Base-by-base conservation (phyloP, 257 asterid genomes). In the Avicennia marina region DNA sequence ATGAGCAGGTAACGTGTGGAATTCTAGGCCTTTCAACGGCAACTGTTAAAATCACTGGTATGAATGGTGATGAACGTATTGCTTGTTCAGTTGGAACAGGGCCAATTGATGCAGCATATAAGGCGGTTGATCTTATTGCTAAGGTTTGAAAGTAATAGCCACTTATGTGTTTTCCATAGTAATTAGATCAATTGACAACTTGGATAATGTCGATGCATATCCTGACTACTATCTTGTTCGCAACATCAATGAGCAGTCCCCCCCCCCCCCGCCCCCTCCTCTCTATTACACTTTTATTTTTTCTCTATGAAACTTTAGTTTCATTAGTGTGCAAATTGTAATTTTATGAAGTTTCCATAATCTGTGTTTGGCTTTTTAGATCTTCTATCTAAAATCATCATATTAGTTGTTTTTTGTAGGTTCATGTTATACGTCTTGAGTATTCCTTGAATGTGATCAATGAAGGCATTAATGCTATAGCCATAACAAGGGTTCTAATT, bases 81-180 rank as follows among this genome's bases (percentile, higher is more conserved):
- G 74, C 86, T 51, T 91, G 94, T 75, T 83, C 98, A 54, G 90
- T 88, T 62, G 98, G 98, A 71, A 83, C 90, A 4, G 98, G 98
- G 57, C 98, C 98, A 2, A 95, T 91, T 64, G 97, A 88, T 74
- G 96, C 98, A 29, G 95, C 97, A 32, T 91, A 88, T 51, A 85
- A 86, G 77, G 97, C 97, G 9, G 84, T 88, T 76, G 98, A 91
- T 76, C 84, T 76, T 60, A 63, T 80, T 68, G 85, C 82, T 47
- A 78, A 91, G 97, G 98, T 91, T 27, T 27, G 77, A 32, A 66
- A 34, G 22, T 58, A 56, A 42, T 49, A 38, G 19, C 18, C 59
- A 12, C 38, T 53, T 56, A 47, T 48, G 17, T 54, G 52, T 31
- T 25, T 64, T 36, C 36, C 34, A 24, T 73, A 26, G 25, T 44